Conservation (phyloP, 1,284 basidiomycete species). For the Ceratobasidium sp. region DNA sequence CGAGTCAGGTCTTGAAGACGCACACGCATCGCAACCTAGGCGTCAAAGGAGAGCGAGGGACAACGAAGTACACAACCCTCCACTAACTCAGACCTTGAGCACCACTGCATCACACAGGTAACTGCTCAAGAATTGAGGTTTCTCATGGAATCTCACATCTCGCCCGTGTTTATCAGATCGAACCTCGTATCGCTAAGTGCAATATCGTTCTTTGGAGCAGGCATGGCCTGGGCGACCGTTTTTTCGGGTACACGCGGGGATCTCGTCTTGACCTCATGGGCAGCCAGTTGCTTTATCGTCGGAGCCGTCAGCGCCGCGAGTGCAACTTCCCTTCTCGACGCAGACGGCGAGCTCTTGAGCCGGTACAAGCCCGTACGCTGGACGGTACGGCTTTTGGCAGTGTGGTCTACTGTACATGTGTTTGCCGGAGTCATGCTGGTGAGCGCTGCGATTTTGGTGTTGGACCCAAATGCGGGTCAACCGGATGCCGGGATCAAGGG, state of each 20-base stretch:
- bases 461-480: slow-evolving; percentile 7
- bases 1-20: too few species aligned
- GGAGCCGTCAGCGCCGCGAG: not conserved
- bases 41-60: too few species aligned
- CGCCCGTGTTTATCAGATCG: not conserved
- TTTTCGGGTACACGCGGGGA: slow-evolving; percentile 25
- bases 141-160: not conserved
- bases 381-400: slow-evolving; percentile 6
- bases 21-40: too few species aligned
- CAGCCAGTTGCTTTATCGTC: slow-evolving; percentile 23
- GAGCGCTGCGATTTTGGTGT: slow-evolving; percentile 14
- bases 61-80: too few species aligned
- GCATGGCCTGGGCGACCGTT: slow-evolving; percentile 25
- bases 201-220: slow-evolving; percentile 25
- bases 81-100: not conserved
- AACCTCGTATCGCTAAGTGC: slow-evolving; percentile 8
- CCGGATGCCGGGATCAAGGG: not conserved
- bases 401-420: slow-evolving; percentile 7
- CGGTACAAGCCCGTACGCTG: slow-evolving; percentile 13
- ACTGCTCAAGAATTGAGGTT: not conserved
- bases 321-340: slow-evolving; percentile 22
- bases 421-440: slow-evolving; percentile 25
- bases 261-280: slow-evolving; percentile 14
- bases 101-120: slow-evolving; percentile 8
- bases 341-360: not conserved